Base-by-base conservation (phyloP, 345 rosid genomes). In the Arabidopsis arenosa region DNA sequence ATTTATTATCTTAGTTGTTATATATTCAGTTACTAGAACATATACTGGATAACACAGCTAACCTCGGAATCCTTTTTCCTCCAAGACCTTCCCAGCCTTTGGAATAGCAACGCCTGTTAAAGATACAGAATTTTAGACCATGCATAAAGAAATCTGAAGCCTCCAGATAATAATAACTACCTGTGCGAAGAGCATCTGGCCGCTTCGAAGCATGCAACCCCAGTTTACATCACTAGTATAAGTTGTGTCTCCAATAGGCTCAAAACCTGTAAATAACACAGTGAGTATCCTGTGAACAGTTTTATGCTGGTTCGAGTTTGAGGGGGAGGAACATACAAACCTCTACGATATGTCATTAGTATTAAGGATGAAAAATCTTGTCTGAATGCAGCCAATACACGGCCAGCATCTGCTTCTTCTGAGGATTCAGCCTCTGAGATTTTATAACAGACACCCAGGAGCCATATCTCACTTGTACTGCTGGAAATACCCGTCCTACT, bases 181-280 rank as follows among this genome's bases (percentile, higher is more conserved):
- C 93, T 95, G 99, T 63, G 94, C 96, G 36, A 90, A 78, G 66
- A 95, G 97, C 99, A 95, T 95, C 83, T 95, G 99, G 75, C 99
- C 82, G 78, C 99, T 93, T 63, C 99, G 85, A 73, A 93, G 91
- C 99, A 95, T 95, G 83, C 99, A 93, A 58, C 99, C 98, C 99
- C 99, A 95, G 70, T 80, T 76, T 4, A 78, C 90, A 81, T 95
- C 99, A 80, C 89, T 95, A 9, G 89, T 87, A 65, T 80, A 74
- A 56, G 86, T 82, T 59, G 96, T 82, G 63, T 88, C 91, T 37
- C 81, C 92, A 75, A 93, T 83, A 56, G 90, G 80, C 68, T 83
- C 89, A 82, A 95, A 95, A 72, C 98, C 99, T 95, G 84, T 53
- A 63, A 39, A 70, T 45, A 70, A 66, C 56, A 73, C 56, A 58